Evolutionary conservation across 2,329 filamentous ascomycete species (phyloP), one percentile per base, ranked within the genome.

Genomic region (Pseudogymnoascus sp.): DNA sequence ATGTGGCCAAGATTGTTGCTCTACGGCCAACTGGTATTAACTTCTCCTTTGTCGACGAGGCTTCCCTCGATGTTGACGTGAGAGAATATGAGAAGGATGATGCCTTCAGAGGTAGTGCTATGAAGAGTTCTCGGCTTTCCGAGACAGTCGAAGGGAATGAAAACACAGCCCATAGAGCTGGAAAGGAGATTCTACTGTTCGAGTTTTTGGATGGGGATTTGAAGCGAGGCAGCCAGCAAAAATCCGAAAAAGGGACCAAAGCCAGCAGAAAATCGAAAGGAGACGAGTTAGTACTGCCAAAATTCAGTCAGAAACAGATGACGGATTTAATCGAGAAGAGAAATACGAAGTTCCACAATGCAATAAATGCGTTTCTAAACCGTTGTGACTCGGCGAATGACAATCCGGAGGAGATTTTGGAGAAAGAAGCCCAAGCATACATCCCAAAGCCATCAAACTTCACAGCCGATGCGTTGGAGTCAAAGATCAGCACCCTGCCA

Each of bases 291-390:
- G 95, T 90, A 75, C 91, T 97, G 86, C 94, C 93, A 0, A 90
- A 96, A 7, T 97, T 86, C 77, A 91, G 91, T 66, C 92, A 96
- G 75, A 92, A 92, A 74, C 91, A 96, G 75, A 91, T 97, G 89
- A 86, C 89, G 72, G 83, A 81, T 61, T 74, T 97, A 68, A 97
- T 99, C 69, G 91, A 93, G 75, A 94, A 93, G 76, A 82, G 94
- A 59, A 97, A 97, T 70, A 78, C 79, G 62, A 94, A 92, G 72
- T 97, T 97, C 70, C 80, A 80, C 0, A 87, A 85, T 64, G 90
- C 92, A 0, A 81, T 96, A 64, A 89, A 90, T 73, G 75, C 74
- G 0, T 97, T 95, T 70, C 75, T 99, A 64, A 89, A 90, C 66
- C 80, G 84, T 42, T 96, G 92, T 71, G 80, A 80, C 0, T 81